Conservation (phyloP, 176 grass and related monocot genomes). For the Lolium multiflorum region DNA sequence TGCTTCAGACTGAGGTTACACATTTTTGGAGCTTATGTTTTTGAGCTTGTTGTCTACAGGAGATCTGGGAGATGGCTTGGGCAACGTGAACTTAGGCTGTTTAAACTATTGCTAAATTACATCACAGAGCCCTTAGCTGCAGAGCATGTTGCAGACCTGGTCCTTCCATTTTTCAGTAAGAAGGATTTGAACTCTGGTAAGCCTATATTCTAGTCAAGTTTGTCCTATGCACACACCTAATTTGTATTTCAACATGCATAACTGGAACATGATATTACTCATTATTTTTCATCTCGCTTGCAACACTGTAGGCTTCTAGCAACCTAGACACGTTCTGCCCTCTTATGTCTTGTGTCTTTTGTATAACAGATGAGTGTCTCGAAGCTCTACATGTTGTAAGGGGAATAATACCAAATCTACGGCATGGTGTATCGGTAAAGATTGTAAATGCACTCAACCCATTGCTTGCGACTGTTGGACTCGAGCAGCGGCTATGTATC, state of each 20-base stretch:
- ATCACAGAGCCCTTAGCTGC: constrained; percentile 65
- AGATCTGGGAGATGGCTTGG: constrained; percentile 74
- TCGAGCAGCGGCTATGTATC: constrained; percentile 76
- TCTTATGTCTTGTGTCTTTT: constrained; percentile 25
- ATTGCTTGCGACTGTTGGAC: constrained; percentile 68
- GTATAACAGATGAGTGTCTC: constrained; percentile 71
- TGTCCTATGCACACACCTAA: constrained; percentile 2
- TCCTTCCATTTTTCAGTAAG: constrained; percentile 89
- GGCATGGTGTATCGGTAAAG: constrained; percentile 56
- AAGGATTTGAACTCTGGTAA: constrained; percentile 71
- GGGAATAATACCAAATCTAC: constrained; percentile 72
- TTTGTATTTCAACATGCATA: constrained; percentile 38
- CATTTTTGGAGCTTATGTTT: constrained; percentile 26
- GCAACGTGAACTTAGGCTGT: constrained; percentile 73
- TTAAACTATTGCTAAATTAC: constrained; percentile 83
- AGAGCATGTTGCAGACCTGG: constrained; percentile 65
- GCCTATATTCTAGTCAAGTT: constrained; percentile 36
- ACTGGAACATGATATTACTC: background rate
- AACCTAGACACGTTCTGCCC: constrained; percentile 23
- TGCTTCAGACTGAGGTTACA: background rate
- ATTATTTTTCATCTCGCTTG: constrained; percentile 10
- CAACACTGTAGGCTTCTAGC: constrained; percentile 11
- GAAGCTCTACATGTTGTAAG: constrained; percentile 74
- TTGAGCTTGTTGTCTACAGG: constrained; percentile 49
- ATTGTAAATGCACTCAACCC: constrained; percentile 76